Base-by-base conservation (phyloP, 129 eudicot species). In the Saposhnikovia divaricata region DNA sequence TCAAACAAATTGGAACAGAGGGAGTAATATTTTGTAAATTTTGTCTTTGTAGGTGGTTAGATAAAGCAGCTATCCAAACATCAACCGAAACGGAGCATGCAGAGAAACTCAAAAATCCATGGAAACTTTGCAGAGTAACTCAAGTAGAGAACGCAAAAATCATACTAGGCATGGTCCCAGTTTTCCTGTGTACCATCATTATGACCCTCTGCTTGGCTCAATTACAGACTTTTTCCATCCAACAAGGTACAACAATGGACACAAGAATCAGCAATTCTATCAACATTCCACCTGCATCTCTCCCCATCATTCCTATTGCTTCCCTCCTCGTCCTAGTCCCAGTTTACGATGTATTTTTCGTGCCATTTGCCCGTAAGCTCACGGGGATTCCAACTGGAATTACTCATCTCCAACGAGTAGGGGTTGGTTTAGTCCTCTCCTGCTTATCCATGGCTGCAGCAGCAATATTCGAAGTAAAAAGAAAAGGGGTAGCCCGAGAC, bases 101-200 rank as follows among this genome's bases (percentile, higher is more conserved):
- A 46, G 34, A 34, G 2, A 79, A 76, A 66, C 48, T 78, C 23
- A 74, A 81, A 81, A 89, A 43, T 77, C 86, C 95, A 47, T 90
- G 95, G 95, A 92, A 92, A 81, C 91, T 86, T 80, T 92, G 97
- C 85, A 85, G 84, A 3, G 95, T 92, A 23, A 92, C 95, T 7
- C 97, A 92, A 89, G 95, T 92, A 10, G 97, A 92, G 81, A 88
- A 92, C 69, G 92, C 93, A 4, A 92, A 92, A 78, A 85, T 88
- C 73, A 16, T 92, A 37, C 81, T 92, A 47, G 82, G 87, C 59
- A 85, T 92, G 90, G 16, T 88, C 50, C 95, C 95, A 45, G 48
- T 92, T 47, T 89, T 92, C 82, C 45, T 83, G 9, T 89, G 95
- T 81, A 85, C 90, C 77, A 81, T 90, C 5, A 78, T 87, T 8